phyloP scores from a whole-genome alignment of 2,329 filamentous ascomycete species.

The Verruconis gallopava region DNA sequence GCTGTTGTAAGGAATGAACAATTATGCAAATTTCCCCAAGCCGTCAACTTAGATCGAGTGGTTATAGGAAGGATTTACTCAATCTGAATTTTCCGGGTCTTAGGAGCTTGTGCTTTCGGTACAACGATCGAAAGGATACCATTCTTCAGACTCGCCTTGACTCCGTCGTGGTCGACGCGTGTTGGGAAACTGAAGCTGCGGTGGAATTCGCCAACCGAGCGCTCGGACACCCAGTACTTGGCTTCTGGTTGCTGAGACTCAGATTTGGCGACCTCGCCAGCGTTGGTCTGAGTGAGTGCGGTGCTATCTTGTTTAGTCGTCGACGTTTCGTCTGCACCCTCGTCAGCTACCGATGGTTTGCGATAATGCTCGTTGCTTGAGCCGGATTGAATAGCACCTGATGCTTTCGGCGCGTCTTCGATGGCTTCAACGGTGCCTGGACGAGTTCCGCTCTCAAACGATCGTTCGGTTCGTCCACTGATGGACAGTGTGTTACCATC shows the following conservation, averaged over 20 bases:
- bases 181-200: slow-evolving; percentile 46
- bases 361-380: background rate
- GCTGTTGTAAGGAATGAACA: too few species aligned
- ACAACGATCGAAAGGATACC: slow-evolving; percentile 45
- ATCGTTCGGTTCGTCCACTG: slow-evolving; percentile 55
- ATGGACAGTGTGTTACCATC: slow-evolving; percentile 62
- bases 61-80: too few species aligned
- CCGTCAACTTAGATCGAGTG: too few species aligned
- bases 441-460: slow-evolving; percentile 42
- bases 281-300: slow-evolving; percentile 13
- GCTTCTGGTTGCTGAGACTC: slow-evolving; percentile 24
- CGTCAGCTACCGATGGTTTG: slow-evolving; percentile 7
- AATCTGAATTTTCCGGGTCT: slow-evolving; percentile 41
- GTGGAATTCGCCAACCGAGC: slow-evolving; percentile 45
- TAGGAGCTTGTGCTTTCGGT: slow-evolving; percentile 39
- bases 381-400: background rate
- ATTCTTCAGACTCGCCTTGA: slow-evolving; percentile 48
- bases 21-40: too few species aligned
- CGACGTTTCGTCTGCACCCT: slow-evolving; percentile 7
- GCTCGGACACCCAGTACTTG: slow-evolving; percentile 59
- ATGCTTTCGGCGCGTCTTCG: slow-evolving; percentile 21
- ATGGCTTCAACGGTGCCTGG: slow-evolving; percentile 26
- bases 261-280: slow-evolving; percentile 25
- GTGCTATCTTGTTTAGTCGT: slow-evolving; percentile 16
- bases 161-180: slow-evolving; percentile 45